Base-by-base conservation (phyloP, 2,329 filamentous ascomycete species). In the Diaporthe citriasiana region DNA sequence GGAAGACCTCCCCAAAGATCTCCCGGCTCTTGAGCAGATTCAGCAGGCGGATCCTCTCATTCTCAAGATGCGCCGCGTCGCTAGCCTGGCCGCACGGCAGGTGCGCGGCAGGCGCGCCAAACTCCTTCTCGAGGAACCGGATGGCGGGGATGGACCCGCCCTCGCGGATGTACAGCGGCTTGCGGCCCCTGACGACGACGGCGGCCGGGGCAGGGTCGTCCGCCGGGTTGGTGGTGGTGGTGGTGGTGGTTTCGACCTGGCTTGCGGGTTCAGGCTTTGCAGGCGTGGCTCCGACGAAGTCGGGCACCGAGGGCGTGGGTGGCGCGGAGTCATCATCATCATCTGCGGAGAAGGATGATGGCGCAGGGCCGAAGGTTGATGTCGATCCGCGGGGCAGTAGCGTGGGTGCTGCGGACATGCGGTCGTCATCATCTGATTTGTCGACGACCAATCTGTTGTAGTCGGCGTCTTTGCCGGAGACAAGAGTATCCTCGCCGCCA, bases 121-220 rank as follows among this genome's bases (percentile, higher is more conserved):
- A 98, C 79, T 97, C 95, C 84, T 98, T 98, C 82, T 98, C 96
- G 50, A 98, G 82, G 80, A 98, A 98, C 8, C 97, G 88, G 73
- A 98, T 98, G 0, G 94, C 94, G 0, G 97, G 97, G 78, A 99
- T 99, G 0, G 94, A 97, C 7, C 97, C 97, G 17, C 97, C 97
- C 83, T 99, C 97, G 13, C 97, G 91, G 78, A 99, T 99, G 81
- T 97, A 98, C 4, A 99, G 87, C 0, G 95, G 96, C 78, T 92
- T 93, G 10, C 85, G 83, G 15, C 79, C 78, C 76, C 85, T 87
- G 5, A 85, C 82, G 50, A 72, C 17, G 38, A 45, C 50, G 12
- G 19, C 42, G 17, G 33, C 30, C 1, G 30, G 5, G 3, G 35
- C 27, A 3, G n/a, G 10, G 10, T 8, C 17, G 35, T 30, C 53